Percentiles rank a stretch among this genome's conserved stretches.
These are phyloP conservation scores for Fulvia fulva DNA, from an alignment of 2,329 filamentous ascomycete species.

Conservation along the genomic window DNA sequence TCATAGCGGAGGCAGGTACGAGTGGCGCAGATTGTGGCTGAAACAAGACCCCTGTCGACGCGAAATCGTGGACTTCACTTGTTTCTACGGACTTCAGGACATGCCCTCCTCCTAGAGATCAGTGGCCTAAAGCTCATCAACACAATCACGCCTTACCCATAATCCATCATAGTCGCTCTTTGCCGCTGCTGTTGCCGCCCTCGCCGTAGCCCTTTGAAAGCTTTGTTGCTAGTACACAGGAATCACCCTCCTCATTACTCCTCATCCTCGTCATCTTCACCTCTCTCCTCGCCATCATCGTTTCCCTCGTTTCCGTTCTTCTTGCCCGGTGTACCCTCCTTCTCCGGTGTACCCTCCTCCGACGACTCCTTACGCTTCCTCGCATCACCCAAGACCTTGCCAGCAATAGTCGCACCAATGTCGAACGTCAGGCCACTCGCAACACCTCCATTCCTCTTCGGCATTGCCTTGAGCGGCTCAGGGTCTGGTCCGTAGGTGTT, in stretches of 20 bases:
- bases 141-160: not conserved
- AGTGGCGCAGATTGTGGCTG: not conserved
- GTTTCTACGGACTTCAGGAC: not conserved
- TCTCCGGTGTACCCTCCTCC: not conserved
- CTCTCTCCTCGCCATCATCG: not conserved
- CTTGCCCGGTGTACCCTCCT: not conserved
- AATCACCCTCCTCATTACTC: not conserved
- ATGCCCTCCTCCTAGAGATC: too few relatives aligned
- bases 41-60: not conserved
- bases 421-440: not conserved
- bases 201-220: not conserved
- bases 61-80: not conserved
- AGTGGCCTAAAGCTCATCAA: too few relatives aligned
- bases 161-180: not conserved
- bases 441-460: not conserved
- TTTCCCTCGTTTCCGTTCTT: not conserved
- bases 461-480: not conserved
- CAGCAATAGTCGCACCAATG: not conserved
- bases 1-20: not conserved
- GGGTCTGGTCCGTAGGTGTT: slow-evolving; percentile 1
- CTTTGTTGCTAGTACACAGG: not conserved
- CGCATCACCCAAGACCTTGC: not conserved
- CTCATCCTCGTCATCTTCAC: not conserved
- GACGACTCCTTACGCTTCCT: not conserved
- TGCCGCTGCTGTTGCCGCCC: not conserved